Base-by-base conservation (phyloP, 2,329 filamentous ascomycete species). In the Mycosphaerella sp. region DNA sequence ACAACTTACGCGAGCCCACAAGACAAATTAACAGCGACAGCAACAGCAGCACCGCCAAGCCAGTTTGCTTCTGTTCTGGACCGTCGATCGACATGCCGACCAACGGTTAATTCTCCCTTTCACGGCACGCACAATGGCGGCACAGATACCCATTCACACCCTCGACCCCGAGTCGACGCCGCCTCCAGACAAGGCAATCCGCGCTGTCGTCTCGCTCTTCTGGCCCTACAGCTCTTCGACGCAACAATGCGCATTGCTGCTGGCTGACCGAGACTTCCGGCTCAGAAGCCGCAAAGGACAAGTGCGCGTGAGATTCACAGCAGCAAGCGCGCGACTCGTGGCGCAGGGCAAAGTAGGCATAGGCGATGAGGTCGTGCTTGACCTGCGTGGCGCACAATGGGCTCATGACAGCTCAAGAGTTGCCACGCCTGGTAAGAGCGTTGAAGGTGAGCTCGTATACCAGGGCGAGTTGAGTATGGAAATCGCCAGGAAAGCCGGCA, bases 181-280 rank as follows among this genome's bases (percentile, higher is more conserved):
- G 17, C 61, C 60, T 6, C 18, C 49, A 8, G 51, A 60, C 47
- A 62, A 64, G 37, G 57, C 61, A 4, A 66, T 95, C 28, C 78
- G 80, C 52, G 89, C 87, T 35, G 75, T 86, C 13, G 81, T 96
- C 17, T 91, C 89, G 7, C 81, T 97, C 32, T 83, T 88, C 52
- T 97, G 91, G 90, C 91, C 91, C 0, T 96, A 88, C 69, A 95
- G 87, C 58, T 86, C 85, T 17, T 81, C 88, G 21, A 85, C 79
- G 27, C 80, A 79, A 47, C 82, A 82, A 35, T 79, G 89, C 59
- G 85, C 88, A 21, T 83, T 96, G 44, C 79, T 94, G 16, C 79
- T 97, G 30, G 87, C 87, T 41, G 90, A 96, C 62, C 82, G 84
- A 41, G 89, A 96, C 67, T 86, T 90, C 63, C 85, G 87, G 42